Evolutionary conservation across 1,284 basidiomycete species (phyloP).

Genomic region (Cutaneotrichosporon sp.): DNA sequence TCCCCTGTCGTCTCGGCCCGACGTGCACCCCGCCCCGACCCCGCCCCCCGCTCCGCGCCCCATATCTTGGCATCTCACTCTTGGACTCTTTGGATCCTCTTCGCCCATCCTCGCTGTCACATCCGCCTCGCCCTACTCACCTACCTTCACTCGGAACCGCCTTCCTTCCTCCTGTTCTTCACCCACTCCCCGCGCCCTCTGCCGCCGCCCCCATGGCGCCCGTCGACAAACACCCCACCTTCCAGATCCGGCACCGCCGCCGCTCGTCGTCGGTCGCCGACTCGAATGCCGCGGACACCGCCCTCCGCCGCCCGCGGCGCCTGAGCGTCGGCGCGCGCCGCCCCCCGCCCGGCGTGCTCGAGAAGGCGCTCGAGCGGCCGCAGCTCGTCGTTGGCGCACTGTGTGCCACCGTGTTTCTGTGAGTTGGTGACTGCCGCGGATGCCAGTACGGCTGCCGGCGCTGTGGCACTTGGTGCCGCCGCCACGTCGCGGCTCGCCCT

Average conservation of each 20-base stretch:
- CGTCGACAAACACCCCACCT: constrained; percentile 13
- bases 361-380: constrained; percentile 17
- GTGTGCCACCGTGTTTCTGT: constrained; percentile 30
- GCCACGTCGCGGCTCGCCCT: no score
- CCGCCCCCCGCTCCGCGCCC: no score
- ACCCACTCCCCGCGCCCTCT: background rate
- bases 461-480: no score
- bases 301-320: constrained; percentile 13
- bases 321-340: constrained; percentile 10
- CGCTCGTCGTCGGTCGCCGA: constrained; percentile 13
- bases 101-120: background rate
- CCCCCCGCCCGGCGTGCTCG: background rate
- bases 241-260: constrained; percentile 18
- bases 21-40: no score
- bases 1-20: no score
- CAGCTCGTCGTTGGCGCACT: constrained; percentile 23
- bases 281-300: constrained; percentile 6
- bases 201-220: constrained; percentile 3
- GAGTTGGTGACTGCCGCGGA: constrained; percentile 15
- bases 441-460: background rate
- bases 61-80: no score
- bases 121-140: background rate
- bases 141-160: no score
- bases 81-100: no score
- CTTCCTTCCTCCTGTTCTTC: background rate